Conservation (phyloP, 495 filamentous ascomycete species). For the Bacidia rubella region DNA sequence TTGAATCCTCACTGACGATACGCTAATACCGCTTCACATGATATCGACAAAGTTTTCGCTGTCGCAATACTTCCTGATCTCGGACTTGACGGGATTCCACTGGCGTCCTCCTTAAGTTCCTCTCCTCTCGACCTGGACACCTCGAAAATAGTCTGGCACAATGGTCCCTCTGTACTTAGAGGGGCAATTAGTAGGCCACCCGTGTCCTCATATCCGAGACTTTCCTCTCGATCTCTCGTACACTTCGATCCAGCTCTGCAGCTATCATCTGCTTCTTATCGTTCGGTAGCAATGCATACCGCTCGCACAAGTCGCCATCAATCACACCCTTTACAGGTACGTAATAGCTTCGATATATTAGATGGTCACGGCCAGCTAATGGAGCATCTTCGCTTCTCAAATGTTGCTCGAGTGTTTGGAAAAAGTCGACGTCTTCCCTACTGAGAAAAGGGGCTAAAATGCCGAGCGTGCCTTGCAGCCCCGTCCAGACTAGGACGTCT, state of each 20-base stretch:
- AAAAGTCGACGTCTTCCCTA: slow-evolving; percentile 92
- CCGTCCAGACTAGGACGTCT: slow-evolving; percentile 85
- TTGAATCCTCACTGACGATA: too few species aligned
- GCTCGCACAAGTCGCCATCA: slow-evolving; percentile 95
- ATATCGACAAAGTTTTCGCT: too few species aligned
- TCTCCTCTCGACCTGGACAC: too few species aligned
- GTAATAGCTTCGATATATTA: slow-evolving; percentile 92
- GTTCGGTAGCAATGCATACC: slow-evolving; percentile 64
- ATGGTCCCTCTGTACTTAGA: too few species aligned
- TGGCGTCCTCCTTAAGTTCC: too few species aligned
- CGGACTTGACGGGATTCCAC: too few species aligned
- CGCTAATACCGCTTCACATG: too few species aligned
- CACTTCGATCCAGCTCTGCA: slow-evolving; percentile 76
- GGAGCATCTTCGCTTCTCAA: slow-evolving; percentile 73
- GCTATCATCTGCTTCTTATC: slow-evolving; percentile 94
- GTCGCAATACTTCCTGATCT: too few species aligned
- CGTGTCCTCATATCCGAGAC: slow-evolving; percentile 84
- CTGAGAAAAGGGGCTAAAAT: slow-evolving; percentile 80
- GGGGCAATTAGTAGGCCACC: slow-evolving; percentile 66
- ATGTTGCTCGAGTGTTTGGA: slow-evolving; percentile 82
- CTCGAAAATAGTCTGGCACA: too few species aligned
- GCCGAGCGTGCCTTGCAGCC: slow-evolving; percentile 85
- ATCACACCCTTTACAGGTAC: slow-evolving; percentile 94
- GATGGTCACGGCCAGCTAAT: slow-evolving; percentile 79
- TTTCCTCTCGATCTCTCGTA: slow-evolving; percentile 87